A percentile compares a stretch with the other conserved stretches of the same genome.
Evolutionary conservation across 306 rosid species (phyloP).

Genomic region (Glycine tomentella): DNA sequence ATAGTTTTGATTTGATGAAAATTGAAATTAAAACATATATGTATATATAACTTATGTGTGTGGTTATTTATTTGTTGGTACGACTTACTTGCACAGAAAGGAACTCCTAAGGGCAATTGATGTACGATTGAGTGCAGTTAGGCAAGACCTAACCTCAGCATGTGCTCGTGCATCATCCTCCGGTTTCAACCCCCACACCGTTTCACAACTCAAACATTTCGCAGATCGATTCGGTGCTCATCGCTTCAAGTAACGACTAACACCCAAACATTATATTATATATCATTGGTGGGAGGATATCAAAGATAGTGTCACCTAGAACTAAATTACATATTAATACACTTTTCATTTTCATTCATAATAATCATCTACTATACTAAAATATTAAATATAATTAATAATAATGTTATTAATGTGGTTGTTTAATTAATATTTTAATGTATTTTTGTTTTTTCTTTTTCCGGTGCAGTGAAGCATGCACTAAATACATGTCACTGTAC

Average conservation of each 20-base stretch:
- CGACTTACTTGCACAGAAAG: constrained; percentile 62
- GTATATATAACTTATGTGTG: too few species aligned
- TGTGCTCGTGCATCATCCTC: constrained; percentile 85
- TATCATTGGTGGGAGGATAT: too few species aligned
- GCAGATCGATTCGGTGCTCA: constrained; percentile 82
- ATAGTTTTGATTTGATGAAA: not conserved
- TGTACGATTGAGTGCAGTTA: constrained; percentile 80
- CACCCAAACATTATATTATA: too few species aligned
- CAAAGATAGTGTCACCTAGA: too few species aligned
- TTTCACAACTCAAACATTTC: constrained; percentile 77
- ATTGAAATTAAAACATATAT: too few species aligned
- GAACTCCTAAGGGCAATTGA: constrained; percentile 96
- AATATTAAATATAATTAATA: too few species aligned
- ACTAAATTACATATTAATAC: too few species aligned
- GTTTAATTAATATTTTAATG: not conserved
- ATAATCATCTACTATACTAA: too few species aligned
- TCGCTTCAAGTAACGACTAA: constrained; percentile 61
- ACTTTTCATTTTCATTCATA: too few species aligned
- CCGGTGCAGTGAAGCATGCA: constrained; percentile 81
- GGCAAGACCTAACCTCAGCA: constrained; percentile 84
- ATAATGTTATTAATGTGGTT: not conserved
- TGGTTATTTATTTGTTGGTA: too few species aligned
- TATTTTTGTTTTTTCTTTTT: not conserved
- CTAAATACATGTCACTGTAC: constrained; percentile 62
- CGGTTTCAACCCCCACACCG: constrained; percentile 75